Conservation (phyloP, 257 asterid genomes). For the Nyctanthes arbortristis region DNA sequence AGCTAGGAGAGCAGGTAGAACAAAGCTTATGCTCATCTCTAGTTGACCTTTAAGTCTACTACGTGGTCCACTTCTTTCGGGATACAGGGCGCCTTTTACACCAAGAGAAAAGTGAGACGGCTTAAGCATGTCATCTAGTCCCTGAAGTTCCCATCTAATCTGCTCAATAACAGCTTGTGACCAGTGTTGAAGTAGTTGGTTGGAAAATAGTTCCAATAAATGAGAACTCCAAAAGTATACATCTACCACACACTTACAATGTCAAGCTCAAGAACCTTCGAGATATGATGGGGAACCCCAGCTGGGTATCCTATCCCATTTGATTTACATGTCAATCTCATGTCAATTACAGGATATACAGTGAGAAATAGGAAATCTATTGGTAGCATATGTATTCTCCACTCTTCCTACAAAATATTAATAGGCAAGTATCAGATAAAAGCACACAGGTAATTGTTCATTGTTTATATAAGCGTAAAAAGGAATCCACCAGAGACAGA, state of each 20-base stretch:
- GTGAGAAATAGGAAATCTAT: slow-evolving; percentile 79
- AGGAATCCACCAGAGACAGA: not conserved
- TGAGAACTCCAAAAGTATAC: not conserved
- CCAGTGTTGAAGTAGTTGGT: not conserved
- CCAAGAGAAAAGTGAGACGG: slow-evolving; percentile 78
- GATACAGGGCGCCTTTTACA: slow-evolving; percentile 79
- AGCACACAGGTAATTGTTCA: not conserved
- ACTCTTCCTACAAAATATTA: slow-evolving; percentile 66
- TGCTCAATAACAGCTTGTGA: slow-evolving; percentile 29
- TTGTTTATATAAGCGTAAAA: not conserved
- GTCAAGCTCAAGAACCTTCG: slow-evolving; percentile 85
- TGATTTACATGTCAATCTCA: slow-evolving; percentile 78
- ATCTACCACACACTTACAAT: slow-evolving; percentile 55
- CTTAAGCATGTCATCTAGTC: slow-evolving; percentile 75
- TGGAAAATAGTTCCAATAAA: not conserved
- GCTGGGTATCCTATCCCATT: slow-evolving; percentile 71
- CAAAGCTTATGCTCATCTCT: slow-evolving; percentile 77
- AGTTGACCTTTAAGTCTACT: slow-evolving; percentile 74
- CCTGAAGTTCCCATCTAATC: slow-evolving; percentile 94
- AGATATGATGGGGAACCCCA: slow-evolving; percentile 58
- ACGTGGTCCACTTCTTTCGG: slow-evolving; percentile 63
- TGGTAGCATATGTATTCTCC: slow-evolving; percentile 97
- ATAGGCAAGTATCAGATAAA: not conserved
- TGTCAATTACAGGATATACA: slow-evolving; percentile 71
- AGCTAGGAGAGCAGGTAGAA: slow-evolving; percentile 74